phyloP scores from a whole-genome alignment of 2,329 filamentous ascomycete genomes.

The Cladosporium sp. region DNA sequence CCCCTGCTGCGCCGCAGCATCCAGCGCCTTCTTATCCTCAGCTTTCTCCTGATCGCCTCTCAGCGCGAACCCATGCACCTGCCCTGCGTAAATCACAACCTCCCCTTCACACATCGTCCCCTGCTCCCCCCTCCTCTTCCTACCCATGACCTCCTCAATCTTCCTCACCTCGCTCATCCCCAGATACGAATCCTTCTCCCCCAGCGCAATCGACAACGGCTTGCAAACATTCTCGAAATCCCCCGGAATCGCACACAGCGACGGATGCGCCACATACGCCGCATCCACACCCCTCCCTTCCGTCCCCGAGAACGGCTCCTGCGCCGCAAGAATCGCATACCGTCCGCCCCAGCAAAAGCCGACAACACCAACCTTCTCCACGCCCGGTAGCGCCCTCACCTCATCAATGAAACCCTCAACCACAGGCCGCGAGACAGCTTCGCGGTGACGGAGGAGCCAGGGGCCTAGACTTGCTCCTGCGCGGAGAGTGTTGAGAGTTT shows the following conservation, averaged over 20 bases:
- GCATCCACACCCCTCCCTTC: constrained; percentile 21
- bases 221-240: constrained; percentile 37
- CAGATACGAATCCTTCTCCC: constrained; percentile 47
- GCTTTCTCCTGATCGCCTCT: constrained; percentile 1
- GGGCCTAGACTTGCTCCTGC: constrained; percentile 46
- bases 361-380: constrained; percentile 47
- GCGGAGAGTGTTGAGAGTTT: constrained; percentile 44
- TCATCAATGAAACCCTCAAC: constrained; percentile 42
- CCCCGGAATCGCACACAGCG: neutral
- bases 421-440: constrained; percentile 46
- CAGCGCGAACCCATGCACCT: neutral
- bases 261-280: neutral
- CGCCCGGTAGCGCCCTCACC: neutral
- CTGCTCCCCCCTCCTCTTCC: constrained; percentile 39
- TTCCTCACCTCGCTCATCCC: constrained; percentile 42
- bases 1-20: constrained; percentile 43
- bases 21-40: constrained; percentile 50
- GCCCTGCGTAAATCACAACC: neutral
- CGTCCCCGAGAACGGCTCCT: constrained; percentile 17
- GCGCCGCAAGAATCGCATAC: constrained; percentile 42
- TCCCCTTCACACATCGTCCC: neutral
- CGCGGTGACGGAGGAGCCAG: constrained; percentile 48
- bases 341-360: constrained; percentile 54
- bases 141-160: constrained; percentile 45
- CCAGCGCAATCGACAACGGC: constrained; percentile 46